Conservation (phyloP, 139 green algal species). For the Eudorina sp. region DNA sequence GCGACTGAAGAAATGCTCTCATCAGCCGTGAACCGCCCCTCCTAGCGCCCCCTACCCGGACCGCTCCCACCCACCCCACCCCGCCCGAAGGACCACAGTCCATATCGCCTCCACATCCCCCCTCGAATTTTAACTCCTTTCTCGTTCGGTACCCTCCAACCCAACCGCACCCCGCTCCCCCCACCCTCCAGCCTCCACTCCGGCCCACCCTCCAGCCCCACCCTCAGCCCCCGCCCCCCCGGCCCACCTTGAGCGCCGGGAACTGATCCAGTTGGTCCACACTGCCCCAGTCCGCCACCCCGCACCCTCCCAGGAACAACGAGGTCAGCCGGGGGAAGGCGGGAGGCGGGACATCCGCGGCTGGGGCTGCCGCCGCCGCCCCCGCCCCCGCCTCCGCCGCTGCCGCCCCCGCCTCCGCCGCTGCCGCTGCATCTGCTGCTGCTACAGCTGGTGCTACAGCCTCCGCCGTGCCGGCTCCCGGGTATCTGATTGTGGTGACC, state of each 20-base stretch:
- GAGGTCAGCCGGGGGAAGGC: slow-evolving; percentile 63
- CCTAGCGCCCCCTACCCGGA: too few species aligned
- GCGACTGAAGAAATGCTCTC: too few species aligned
- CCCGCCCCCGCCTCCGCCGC: not conserved
- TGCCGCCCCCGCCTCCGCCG: not conserved
- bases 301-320: slow-evolving; percentile 72
- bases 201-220: not conserved
- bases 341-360: not conserved
- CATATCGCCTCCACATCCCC: too few species aligned
- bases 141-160: too few species aligned
- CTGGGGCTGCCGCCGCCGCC: not conserved
- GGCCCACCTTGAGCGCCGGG: slow-evolving; percentile 56
- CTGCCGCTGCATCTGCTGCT: not conserved
- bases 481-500: not conserved
- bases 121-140: too few species aligned
- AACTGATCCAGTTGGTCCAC: slow-evolving; percentile 77
- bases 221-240: not conserved
- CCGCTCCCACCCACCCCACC: too few species aligned
- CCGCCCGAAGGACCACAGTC: not conserved
- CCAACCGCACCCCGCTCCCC: not conserved
- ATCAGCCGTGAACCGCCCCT: too few species aligned
- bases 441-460: not conserved
- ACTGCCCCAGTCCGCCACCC: slow-evolving; percentile 69
- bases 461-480: not conserved
- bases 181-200: not conserved